A percentile compares a stretch with the other conserved stretches of the same genome.
These are phyloP conservation scores for Seminavis robusta DNA, from an alignment of 108 stramenopile species.

Conservation along the genomic window DNA sequence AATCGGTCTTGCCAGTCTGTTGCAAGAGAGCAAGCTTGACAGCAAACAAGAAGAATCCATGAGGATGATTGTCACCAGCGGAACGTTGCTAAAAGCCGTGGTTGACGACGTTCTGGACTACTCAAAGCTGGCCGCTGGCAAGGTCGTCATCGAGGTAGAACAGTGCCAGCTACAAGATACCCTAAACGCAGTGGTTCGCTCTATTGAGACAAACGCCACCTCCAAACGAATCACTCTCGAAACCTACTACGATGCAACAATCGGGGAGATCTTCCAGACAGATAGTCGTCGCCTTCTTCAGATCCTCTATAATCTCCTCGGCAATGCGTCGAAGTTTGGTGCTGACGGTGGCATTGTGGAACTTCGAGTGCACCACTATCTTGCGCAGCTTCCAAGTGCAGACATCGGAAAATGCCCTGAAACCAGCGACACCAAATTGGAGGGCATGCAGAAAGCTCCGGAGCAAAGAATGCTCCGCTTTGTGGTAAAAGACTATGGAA, in stretches of 20 bases:
- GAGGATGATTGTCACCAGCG: conserved; percentile 21
- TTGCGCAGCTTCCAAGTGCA: neutral
- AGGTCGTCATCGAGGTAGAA: conserved; percentile 20
- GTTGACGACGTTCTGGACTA: conserved; percentile 26
- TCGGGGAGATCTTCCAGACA: conserved; percentile 22
- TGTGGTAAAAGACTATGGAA: conserved; percentile 45
- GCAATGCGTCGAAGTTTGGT: conserved; percentile 45
- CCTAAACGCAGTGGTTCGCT: conserved; percentile 22
- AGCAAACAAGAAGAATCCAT: conserved; percentile 15
- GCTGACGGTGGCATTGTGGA: conserved; percentile 24
- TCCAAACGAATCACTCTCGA: conserved; percentile 4
- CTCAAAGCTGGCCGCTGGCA: conserved; percentile 14
- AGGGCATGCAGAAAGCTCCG: neutral
- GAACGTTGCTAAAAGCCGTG: conserved; percentile 12
- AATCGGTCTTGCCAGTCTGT: conserved; percentile 18
- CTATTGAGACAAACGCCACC: conserved; percentile 23
- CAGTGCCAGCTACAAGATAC: conserved; percentile 12
- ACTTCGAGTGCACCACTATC: conserved; percentile 10
- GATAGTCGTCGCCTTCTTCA: conserved; percentile 42
- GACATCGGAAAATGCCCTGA: neutral
- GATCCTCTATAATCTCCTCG: conserved; percentile 42
- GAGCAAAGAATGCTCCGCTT: conserved; percentile 28
- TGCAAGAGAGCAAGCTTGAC: conserved; percentile 9
- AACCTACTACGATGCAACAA: conserved; percentile 5
- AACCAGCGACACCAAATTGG: neutral